phyloP scores from a whole-genome alignment of 2,329 filamentous ascomycete genomes.

The Achaetomium macrosporum region DNA sequence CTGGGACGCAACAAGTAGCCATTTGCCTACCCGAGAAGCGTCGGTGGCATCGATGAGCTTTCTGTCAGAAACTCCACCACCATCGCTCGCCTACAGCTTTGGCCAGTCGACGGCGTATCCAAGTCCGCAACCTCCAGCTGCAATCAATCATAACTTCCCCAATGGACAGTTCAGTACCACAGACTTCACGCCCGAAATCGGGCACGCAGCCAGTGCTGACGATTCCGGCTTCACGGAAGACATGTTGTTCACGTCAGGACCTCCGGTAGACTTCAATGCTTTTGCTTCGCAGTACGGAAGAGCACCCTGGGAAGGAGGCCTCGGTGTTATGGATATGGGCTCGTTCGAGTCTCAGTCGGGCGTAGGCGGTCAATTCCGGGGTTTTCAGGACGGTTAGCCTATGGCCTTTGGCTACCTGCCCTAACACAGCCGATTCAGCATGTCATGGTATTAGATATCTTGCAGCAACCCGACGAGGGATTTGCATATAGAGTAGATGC shows the following conservation, averaged over 20 bases:
- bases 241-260: slow-evolving; percentile 4
- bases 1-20: slow-evolving; percentile 14
- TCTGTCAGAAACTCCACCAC: slow-evolving; percentile 1
- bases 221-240: slow-evolving; percentile 7
- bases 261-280: slow-evolving; percentile 2
- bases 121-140: background rate
- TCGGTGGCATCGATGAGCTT: slow-evolving; percentile 9
- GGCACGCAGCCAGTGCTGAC: background rate
- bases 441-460: background rate
- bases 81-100: background rate
- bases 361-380: slow-evolving; percentile 3
- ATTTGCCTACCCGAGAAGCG: slow-evolving; percentile 3
- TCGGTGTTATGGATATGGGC: background rate
- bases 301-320: slow-evolving; percentile 1
- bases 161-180: background rate
- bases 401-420: background rate
- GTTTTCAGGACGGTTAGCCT: slow-evolving; percentile 7
- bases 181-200: background rate
- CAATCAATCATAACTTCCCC: background rate
- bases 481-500: background rate
- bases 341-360: background rate
- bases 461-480: background rate
- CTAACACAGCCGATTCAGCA: background rate
- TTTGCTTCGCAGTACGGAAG: slow-evolving; percentile 7
- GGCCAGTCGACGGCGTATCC: background rate